phyloP scores from a whole-genome alignment of 495 filamentous ascomycete species.

The Cercophora newfieldiana region DNA sequence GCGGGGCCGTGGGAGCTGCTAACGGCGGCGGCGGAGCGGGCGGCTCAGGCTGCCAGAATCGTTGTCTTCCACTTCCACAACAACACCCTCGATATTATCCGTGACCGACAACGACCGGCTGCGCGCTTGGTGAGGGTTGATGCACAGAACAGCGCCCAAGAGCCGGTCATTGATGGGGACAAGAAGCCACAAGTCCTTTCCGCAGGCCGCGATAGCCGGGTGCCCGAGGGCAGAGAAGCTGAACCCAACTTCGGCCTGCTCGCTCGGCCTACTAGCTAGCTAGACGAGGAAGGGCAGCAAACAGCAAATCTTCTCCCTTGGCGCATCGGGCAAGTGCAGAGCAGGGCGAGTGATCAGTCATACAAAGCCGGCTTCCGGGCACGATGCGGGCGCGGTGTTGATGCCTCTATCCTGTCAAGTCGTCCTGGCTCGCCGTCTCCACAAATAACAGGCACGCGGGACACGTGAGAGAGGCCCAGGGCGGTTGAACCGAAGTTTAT shows the following conservation, averaged over 20 bases:
- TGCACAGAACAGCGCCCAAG: slow-evolving; percentile 5
- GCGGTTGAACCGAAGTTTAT: too few relatives aligned
- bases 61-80: too few relatives aligned
- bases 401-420: not conserved
- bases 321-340: not conserved
- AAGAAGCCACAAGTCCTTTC: not conserved
- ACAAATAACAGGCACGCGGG: not conserved
- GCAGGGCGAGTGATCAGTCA: not conserved
- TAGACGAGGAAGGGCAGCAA: not conserved
- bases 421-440: not conserved
- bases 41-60: not conserved
- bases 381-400: not conserved
- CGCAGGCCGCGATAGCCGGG: slow-evolving; percentile 6
- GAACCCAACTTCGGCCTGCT: not conserved
- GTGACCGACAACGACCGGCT: slow-evolving; percentile 1
- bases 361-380: not conserved
- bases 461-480: not conserved
- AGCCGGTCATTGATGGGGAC: slow-evolving; percentile 13
- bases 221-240: not conserved
- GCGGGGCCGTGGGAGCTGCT: not conserved
- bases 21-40: not conserved
- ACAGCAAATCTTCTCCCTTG: not conserved
- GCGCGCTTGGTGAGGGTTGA: slow-evolving; percentile 8
- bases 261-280: not conserved
- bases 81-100: not conserved